Evolutionary conservation across 2,329 filamentous ascomycete genomes (phyloP), one percentile per base, ranked within the genome.

Genomic region (Fusarium sp.): DNA sequence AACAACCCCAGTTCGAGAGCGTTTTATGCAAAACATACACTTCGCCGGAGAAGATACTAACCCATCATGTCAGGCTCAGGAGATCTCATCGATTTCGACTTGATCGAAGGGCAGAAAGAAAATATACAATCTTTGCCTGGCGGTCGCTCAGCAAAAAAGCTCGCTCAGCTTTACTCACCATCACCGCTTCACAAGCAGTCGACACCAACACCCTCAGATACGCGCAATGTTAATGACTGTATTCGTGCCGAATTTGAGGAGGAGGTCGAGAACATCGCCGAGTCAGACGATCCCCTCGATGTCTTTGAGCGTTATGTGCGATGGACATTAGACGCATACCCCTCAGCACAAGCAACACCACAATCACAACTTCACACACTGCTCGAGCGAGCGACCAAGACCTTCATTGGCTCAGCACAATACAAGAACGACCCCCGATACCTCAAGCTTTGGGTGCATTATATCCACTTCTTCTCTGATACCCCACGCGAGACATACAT

Each of bases 381-480:
- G 7, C 90, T 99, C 7, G 96, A 99, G 82, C 92, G 94, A 67
- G 95, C 94, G 9, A 98, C 96, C 11, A 97, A 94, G 77, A 82
- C 92, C 0, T 97, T 99, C 77, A 89, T 97, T 65, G 87, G 87
- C n/a, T 91, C 92, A 2, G 75, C 89, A 44, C 92, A 97, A 77
- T 98, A 98, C 84, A 96, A 92, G 79, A 97, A 98, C 76, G 96
- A 99, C 76, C 93, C 94, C 4, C 87, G 96, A 72, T 99, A 99
- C 77, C 81, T 99, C 57, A 95, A 93, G 78, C 79, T 99, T 50
- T 99, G 96, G 96, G 84, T 98, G 30, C 90, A 94, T 75, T 99
- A 98, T 79, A 96, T 98, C 74, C 87, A 91, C 51, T 88, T 97
- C 73, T 98, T 98, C 80, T 92, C 93, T 6, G 96, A 98, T 76